Conservation (phyloP, 495 filamentous ascomycete species). For the Friedmanniomyces simplex region DNA sequence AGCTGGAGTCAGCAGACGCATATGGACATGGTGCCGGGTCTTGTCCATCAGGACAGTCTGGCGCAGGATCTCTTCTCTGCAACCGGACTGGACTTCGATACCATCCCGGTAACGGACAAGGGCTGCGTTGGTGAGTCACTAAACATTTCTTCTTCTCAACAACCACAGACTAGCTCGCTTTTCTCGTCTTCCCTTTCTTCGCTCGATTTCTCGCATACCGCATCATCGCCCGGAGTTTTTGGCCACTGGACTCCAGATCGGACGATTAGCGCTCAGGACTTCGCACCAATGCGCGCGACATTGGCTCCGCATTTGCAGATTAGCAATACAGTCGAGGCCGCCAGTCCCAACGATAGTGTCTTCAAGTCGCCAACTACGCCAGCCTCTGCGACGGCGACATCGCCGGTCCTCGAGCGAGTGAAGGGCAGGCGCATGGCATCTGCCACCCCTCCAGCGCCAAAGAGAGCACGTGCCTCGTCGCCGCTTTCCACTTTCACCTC, state of each 20-base stretch:
- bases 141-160: slow-evolving; percentile 30
- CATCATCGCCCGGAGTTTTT: background rate
- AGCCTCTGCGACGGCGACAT: slow-evolving; percentile 40
- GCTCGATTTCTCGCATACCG: too few relatives aligned
- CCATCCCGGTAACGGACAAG: slow-evolving; percentile 50
- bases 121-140: slow-evolving; percentile 75
- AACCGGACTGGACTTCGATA: slow-evolving; percentile 45
- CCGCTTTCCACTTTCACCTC: slow-evolving; percentile 7
- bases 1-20: slow-evolving; percentile 54
- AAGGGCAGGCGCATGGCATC: slow-evolving; percentile 4
- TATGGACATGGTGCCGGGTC: slow-evolving; percentile 55
- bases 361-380: slow-evolving; percentile 45
- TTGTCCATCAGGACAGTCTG: slow-evolving; percentile 53
- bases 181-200: slow-evolving; percentile 13
- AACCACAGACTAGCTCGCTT: slow-evolving; percentile 11
- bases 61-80: slow-evolving; percentile 32
- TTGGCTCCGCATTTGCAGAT: background rate
- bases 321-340: background rate
- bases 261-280: background rate
- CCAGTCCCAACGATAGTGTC: slow-evolving; percentile 15
- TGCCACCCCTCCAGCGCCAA: background rate
- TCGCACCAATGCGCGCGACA: background rate
- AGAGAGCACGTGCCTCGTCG: slow-evolving; percentile 1
- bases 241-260: background rate
- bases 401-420: slow-evolving; percentile 25